Evolutionary conservation across 306 rosid genomes (phyloP).

Genomic region (Pyrus pyrifolia): DNA sequence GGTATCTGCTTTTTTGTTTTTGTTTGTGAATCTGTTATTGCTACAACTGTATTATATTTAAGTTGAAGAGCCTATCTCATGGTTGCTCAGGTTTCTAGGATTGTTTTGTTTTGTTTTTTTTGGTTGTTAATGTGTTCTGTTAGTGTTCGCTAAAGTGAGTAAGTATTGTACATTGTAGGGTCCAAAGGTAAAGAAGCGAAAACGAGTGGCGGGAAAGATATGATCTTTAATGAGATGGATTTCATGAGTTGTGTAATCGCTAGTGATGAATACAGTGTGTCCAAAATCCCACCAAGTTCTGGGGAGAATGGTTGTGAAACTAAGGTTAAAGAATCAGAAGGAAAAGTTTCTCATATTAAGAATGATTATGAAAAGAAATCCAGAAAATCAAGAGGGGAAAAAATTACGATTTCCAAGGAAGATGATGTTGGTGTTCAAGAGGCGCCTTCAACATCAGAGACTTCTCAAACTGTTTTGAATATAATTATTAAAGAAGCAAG

Average conservation of each 20-base stretch:
- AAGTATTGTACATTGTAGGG: constrained; percentile 59
- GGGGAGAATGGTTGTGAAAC: constrained; percentile 24
- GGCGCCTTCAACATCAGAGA: constrained; percentile 39
- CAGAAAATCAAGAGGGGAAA: constrained; percentile 21
- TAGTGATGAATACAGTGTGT: constrained; percentile 73
- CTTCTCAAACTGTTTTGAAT: constrained; percentile 20
- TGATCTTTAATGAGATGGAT: constrained; percentile 47
- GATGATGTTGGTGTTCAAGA: constrained; percentile 26
- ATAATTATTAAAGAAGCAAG: constrained; percentile 19
- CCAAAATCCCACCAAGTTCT: constrained; percentile 42
- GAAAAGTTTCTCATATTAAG: background rate
- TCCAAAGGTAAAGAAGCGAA: constrained; percentile 37
- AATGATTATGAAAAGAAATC: constrained; percentile 30
- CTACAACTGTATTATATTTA: background rate
- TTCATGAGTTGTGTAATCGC: constrained; percentile 57
- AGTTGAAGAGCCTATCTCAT: constrained; percentile 3
- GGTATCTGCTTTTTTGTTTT: constrained; percentile 27
- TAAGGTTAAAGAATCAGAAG: constrained; percentile 22
- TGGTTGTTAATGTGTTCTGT: background rate
- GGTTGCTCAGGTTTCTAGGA: constrained; percentile 13
- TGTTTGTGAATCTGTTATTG: background rate
- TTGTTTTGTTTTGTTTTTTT: background rate
- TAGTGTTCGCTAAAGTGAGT: constrained; percentile 28
- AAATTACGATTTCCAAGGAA: constrained; percentile 16
- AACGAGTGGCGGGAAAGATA: constrained; percentile 15